Evolutionary conservation across 1,284 basidiomycete species (phyloP), one percentile per base, ranked within the genome.

Genomic region (Cutaneotrichosporon dermatis): DNA sequence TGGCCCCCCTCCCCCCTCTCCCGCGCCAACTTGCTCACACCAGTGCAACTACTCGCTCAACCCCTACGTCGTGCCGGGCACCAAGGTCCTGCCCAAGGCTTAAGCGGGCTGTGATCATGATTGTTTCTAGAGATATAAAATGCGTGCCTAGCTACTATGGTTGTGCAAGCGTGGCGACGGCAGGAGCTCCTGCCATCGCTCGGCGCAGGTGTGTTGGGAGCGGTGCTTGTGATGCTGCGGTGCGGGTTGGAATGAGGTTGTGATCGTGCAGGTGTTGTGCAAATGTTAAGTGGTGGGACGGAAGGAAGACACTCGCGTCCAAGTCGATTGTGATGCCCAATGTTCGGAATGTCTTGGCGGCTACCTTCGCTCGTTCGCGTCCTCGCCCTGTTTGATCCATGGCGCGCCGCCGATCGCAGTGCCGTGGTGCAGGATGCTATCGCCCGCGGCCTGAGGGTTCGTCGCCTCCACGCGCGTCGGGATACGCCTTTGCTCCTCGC

Each of bases 1-100:
- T 40, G 92, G 92, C 66, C 58, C 34, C 33, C 44, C 2, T 45
- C 10, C 39, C 52, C 12, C 16, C 5, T 8, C 44, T 6, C 13
- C 9, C 45, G 4, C 37, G 4, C 48, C 25, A 15, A 6, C 1
- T 15, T 7, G 54, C 58, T 59, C 12, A 59, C 54, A 7, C 25
- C 63, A 97, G 84, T 97, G 93, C 81, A 92, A 97, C 82, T 88
- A 91, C 66, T 89, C 90, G 25, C 95, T 97, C 84, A 95, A 95
- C 82, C 90, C 92, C 15, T 88, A 93, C 63, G 86, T 92, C 71
- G 86, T 95, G 74, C 89, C 92, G 42, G 93, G 93, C 66, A 91
- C 90, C 61, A 87, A 90, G 67, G 84, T 96, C 68, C 79, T 82
- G 55, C 89, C 55, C 46, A 56, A 56, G 46, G 33, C 54, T 33